Evolutionary conservation across 73 alveolate genomes (phyloP).

Genomic region (Stentor coeruleus): DNA sequence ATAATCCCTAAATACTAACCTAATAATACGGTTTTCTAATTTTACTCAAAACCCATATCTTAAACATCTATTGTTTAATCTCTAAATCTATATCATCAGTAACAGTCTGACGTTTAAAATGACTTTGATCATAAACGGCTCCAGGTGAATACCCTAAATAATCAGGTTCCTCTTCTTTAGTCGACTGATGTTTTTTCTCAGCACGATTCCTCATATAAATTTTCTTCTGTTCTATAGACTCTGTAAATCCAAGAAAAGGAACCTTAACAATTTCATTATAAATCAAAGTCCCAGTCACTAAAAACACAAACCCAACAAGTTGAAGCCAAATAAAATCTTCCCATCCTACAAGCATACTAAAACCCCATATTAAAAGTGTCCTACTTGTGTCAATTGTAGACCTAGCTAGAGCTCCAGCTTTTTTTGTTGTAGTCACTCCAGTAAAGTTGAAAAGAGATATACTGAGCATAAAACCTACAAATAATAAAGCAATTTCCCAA

Average conservation of each 20-base stretch:
- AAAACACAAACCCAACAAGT: slow-evolving; percentile 48
- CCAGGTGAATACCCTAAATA: background rate
- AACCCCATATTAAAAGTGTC: slow-evolving; percentile 81
- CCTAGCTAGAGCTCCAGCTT: slow-evolving; percentile 87
- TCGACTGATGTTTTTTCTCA: background rate
- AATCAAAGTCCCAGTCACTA: slow-evolving; percentile 45
- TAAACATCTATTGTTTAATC: too few species aligned
- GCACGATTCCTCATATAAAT: background rate
- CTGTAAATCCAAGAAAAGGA: slow-evolving; percentile 43
- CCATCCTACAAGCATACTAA: slow-evolving; percentile 65
- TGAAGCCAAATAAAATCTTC: slow-evolving; percentile 60
- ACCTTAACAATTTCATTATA: slow-evolving; percentile 54
- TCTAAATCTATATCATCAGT: too few species aligned
- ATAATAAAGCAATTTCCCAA: slow-evolving; percentile 33
- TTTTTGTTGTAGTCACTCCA: slow-evolving; percentile 89
- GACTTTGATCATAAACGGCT: background rate
- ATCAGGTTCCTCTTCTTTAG: background rate
- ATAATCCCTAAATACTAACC: too few species aligned
- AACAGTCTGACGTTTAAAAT: background rate
- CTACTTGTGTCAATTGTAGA: slow-evolving; percentile 88
- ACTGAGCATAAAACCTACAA: slow-evolving; percentile 63
- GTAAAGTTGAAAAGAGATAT: slow-evolving; percentile 81
- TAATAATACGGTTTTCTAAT: too few species aligned
- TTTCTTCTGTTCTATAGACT: background rate
- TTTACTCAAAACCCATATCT: too few species aligned